A percentile compares a stretch with the other conserved stretches of the same genome.
Evolutionary conservation across 1,139 yeast genomes (phyloP).

Genomic region (Geotrichum aggregatum): DNA sequence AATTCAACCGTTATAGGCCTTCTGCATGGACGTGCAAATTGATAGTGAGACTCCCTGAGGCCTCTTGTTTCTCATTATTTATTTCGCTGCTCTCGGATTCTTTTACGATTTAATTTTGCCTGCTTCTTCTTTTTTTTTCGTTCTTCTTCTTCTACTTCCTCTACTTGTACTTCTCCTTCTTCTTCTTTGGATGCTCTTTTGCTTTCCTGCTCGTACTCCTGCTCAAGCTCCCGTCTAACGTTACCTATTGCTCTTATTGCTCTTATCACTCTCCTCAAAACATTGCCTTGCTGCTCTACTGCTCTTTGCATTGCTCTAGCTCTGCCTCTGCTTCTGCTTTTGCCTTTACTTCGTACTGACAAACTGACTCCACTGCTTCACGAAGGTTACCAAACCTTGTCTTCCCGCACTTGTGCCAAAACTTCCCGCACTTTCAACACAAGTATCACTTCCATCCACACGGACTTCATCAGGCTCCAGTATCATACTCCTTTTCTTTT

Average conservation of each 20-base stretch:
- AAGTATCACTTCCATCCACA: neutral
- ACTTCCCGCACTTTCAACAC: slow-evolving; percentile 3
- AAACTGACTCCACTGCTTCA: too few relatives aligned
- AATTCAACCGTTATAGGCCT: too few relatives aligned
- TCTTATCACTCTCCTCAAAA: too few relatives aligned
- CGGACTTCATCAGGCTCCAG: neutral
- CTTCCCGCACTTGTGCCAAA: neutral
- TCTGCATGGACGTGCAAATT: too few relatives aligned
- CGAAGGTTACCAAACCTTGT: neutral
- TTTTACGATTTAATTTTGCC: too few relatives aligned
- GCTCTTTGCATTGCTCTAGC: too few relatives aligned
- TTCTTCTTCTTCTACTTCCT: neutral
- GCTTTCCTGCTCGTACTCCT: neutral
- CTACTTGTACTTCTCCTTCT: neutral
- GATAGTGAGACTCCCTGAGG: too few relatives aligned
- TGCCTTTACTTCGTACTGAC: neutral
- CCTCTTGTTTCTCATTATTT: too few relatives aligned
- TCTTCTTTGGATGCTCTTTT: neutral
- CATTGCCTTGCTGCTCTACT: too few relatives aligned
- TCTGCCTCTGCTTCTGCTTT: too few relatives aligned
- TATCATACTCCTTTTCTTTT: too few relatives aligned
- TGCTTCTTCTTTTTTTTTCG: neutral
- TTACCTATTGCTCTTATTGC: neutral
- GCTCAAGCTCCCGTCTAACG: neutral
- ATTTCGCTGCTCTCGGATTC: too few relatives aligned